These are phyloP conservation scores for Zea mays DNA, from an alignment of 176 grass and related monocot genomes.

Conservation along the genomic window Zm-B73-REFERENCE-NAM-5.0 NC_050096.1:4544501-4545000, in stretches of 20 bases:
- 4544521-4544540: background rate
- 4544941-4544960: too few relatives aligned
- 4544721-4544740: too few relatives aligned
- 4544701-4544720: conserved; percentile 3
- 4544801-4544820: background rate
- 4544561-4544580: background rate
- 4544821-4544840: background rate
- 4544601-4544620: background rate
- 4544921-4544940: too few relatives aligned
- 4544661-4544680: background rate
- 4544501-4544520: conserved; percentile 21
- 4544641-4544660: background rate
- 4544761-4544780: background rate
- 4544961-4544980: too few relatives aligned
- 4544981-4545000: too few relatives aligned
- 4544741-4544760: background rate
- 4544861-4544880: too few relatives aligned
- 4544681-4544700: background rate
- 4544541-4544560: conserved; percentile 3
- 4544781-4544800: background rate
- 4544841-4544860: too few relatives aligned
- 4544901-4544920: too few relatives aligned
- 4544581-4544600: too few relatives aligned
- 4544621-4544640: background rate
- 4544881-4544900: too few relatives aligned